These are phyloP conservation scores for Dryadomyces quercivorus DNA, from an alignment of 2,329 filamentous ascomycete genomes.

Conservation along the genomic window DNA sequence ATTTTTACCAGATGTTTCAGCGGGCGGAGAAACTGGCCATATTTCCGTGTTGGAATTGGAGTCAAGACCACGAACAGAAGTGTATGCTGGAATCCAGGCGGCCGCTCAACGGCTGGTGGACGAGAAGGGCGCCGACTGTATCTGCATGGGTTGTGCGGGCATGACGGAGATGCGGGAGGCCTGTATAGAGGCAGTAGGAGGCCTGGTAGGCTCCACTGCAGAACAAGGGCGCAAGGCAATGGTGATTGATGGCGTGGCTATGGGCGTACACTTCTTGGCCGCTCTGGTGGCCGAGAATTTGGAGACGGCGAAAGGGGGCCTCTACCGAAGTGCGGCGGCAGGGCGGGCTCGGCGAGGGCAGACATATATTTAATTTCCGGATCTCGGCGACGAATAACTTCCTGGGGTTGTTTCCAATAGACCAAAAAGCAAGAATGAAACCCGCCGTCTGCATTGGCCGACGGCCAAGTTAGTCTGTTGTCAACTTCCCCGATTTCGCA, in stretches of 20 bases:
- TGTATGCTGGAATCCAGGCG: slow-evolving; percentile 24
- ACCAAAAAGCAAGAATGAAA: too few relatives aligned
- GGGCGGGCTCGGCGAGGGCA: not conserved
- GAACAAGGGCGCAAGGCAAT: slow-evolving; percentile 23
- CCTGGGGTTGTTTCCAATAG: too few relatives aligned
- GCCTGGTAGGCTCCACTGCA: slow-evolving; percentile 14
- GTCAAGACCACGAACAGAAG: slow-evolving; percentile 22
- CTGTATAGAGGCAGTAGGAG: slow-evolving; percentile 30
- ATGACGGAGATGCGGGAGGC: slow-evolving; percentile 32
- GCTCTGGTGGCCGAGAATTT: slow-evolving; percentile 31
- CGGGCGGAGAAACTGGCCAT: slow-evolving; percentile 26
- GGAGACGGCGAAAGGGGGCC: slow-evolving; percentile 15
- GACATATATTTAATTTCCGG: not conserved
- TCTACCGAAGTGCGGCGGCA: not conserved
- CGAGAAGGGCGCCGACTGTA: slow-evolving; percentile 16
- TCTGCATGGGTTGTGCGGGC: slow-evolving; percentile 35
- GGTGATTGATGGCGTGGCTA: slow-evolving; percentile 38
- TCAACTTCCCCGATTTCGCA: not conserved
- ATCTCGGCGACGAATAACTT: too few relatives aligned
- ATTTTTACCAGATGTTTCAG: slow-evolving; percentile 24
- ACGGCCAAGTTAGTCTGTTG: too few relatives aligned
- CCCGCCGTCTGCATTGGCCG: too few relatives aligned
- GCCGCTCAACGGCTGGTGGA: slow-evolving; percentile 25
- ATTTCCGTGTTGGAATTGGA: slow-evolving; percentile 31
- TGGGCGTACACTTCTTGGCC: slow-evolving; percentile 31